Conservation (phyloP, 2,329 filamentous ascomycete species). For the Fusarium camptoceras region DNA sequence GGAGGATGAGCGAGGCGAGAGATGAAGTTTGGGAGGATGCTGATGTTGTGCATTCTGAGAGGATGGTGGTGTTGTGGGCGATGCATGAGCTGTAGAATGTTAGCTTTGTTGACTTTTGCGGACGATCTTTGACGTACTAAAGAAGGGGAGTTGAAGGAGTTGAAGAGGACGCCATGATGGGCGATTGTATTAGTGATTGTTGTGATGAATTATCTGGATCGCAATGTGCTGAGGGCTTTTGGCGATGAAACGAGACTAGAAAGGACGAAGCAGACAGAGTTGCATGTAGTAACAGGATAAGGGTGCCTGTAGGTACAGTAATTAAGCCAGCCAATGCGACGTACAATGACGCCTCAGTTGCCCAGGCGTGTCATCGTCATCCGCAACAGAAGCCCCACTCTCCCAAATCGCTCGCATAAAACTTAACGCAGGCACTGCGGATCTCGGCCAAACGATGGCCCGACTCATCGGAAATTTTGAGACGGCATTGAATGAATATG, state of each 20-base stretch:
- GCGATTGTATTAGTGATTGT: background rate
- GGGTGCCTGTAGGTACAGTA: background rate
- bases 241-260: background rate
- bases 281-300: constrained; percentile 5
- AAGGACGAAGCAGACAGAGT: constrained; percentile 5
- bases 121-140: constrained; percentile 67
- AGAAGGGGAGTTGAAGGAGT: constrained; percentile 75
- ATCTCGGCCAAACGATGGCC: constrained; percentile 38
- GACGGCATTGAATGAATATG: constrained; percentile 16
- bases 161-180: constrained; percentile 77
- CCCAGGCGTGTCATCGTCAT: constrained; percentile 40
- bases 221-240: background rate
- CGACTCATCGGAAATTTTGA: constrained; percentile 41
- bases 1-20: constrained; percentile 92
- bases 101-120: background rate
- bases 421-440: constrained; percentile 6
- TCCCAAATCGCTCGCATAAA: background rate
- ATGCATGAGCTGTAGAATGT: constrained; percentile 80
- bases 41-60: constrained; percentile 90
- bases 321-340: background rate
- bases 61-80: constrained; percentile 91
- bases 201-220: background rate
- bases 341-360: constrained; percentile 41
- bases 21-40: constrained; percentile 85
- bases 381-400: constrained; percentile 32